Conservation (phyloP, 2,329 filamentous ascomycete genomes). For the Harringtonia lauricola region DNA sequence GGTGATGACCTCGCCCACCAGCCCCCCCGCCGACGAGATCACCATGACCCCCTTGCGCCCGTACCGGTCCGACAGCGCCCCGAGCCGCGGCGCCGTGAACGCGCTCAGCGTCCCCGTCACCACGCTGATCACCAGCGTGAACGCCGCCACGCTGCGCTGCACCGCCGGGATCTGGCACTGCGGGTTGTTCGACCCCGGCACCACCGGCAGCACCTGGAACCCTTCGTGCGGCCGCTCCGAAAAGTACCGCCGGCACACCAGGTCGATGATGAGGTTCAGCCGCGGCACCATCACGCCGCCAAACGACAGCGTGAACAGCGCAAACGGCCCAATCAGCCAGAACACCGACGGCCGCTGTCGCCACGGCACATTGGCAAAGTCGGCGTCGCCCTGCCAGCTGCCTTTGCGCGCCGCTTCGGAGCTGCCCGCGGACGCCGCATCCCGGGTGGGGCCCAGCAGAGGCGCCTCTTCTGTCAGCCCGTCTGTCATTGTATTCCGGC, state of each 20-base stretch:
- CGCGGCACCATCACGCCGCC: conserved; percentile 79
- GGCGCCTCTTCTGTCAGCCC: neutral
- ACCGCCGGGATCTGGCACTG: conserved; percentile 70
- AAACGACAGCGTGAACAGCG: conserved; percentile 74
- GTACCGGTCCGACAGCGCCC: conserved; percentile 75
- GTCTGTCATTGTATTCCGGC: neutral
- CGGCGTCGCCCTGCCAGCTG: conserved; percentile 38
- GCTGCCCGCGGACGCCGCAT: neutral
- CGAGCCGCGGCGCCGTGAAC: conserved; percentile 70
- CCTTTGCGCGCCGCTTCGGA: conserved; percentile 7
- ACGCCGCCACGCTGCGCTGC: conserved; percentile 64
- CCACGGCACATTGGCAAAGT: conserved; percentile 52
- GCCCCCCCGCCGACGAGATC: conserved; percentile 61
- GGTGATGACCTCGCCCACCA: conserved; percentile 64
- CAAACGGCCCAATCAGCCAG: conserved; percentile 74
- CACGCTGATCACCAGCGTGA: conserved; percentile 66
- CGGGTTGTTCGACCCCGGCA: conserved; percentile 58
- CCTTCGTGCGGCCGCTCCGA: conserved; percentile 51
- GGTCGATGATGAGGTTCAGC: conserved; percentile 71
- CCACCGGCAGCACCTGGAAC: conserved; percentile 50
- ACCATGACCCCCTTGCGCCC: conserved; percentile 68
- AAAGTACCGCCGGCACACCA: conserved; percentile 79
- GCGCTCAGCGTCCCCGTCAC: conserved; percentile 69
- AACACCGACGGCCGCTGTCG: conserved; percentile 55
- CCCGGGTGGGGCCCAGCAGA: conserved; percentile 2